Evolutionary conservation across 257 asterid species (phyloP).

Genomic region (Primulina tabacum): DNA sequence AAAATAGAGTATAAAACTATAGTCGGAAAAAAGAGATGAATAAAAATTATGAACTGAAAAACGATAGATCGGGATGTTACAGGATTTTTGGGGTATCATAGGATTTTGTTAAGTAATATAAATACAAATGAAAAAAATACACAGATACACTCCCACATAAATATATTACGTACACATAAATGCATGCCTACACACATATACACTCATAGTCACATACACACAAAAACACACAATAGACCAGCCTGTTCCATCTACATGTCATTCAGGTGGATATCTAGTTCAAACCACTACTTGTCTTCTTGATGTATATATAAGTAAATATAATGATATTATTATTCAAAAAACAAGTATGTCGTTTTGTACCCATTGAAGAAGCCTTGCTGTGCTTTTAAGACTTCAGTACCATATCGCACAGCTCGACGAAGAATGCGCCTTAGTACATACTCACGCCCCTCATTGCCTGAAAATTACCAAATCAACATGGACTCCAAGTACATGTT

Average conservation of each 20-base stretch:
- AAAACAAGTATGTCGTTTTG: conserved; percentile 18
- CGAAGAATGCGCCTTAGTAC: conserved; percentile 94
- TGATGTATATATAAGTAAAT: conserved; percentile 2
- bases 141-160: neutral
- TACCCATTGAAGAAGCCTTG: conserved; percentile 90
- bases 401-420: conserved; percentile 97
- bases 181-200: neutral
- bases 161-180: too few relatives aligned
- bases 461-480: conserved; percentile 38
- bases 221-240: too few relatives aligned
- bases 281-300: neutral
- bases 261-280: neutral
- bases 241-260: neutral
- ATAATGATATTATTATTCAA: neutral
- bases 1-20: neutral
- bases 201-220: too few relatives aligned
- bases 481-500: neutral
- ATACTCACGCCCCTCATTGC: conserved; percentile 98
- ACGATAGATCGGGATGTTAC: too few relatives aligned
- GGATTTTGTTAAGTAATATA: neutral
- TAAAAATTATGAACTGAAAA: neutral
- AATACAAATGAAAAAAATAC: too few relatives aligned
- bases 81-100: neutral
- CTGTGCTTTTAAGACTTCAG: conserved; percentile 85
- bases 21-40: neutral